A percentile compares a stretch with the other conserved stretches of the same genome.
phyloP scores from a whole-genome alignment of 345 rosid genomes.

The Euphorbia tirucalli region DNA sequence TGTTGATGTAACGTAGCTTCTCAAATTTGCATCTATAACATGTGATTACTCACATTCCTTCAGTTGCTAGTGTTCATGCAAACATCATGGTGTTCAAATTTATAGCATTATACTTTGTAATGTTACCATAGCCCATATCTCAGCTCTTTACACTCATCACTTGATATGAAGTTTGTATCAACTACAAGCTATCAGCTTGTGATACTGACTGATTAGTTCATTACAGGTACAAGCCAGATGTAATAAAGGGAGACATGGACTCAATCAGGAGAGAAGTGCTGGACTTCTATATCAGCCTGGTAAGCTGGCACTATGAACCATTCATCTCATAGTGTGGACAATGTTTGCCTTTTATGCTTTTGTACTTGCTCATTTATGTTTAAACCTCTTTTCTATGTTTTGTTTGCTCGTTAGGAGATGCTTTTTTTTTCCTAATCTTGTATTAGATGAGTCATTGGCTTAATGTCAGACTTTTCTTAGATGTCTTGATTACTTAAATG shows the following conservation, averaged over 20 bases:
- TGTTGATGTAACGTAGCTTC: too few species aligned
- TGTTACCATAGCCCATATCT: background rate
- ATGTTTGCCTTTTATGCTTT: constrained; percentile 1
- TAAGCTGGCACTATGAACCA: constrained; percentile 27
- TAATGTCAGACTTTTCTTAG: constrained; percentile 7
- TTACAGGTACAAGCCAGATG: constrained; percentile 68
- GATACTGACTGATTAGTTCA: constrained; percentile 6
- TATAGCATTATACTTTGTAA: background rate
- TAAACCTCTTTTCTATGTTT: background rate
- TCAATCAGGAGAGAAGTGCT: constrained; percentile 65
- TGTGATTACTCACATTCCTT: too few species aligned
- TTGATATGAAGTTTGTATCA: background rate
- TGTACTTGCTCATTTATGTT: background rate
- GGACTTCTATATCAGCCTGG: constrained; percentile 60
- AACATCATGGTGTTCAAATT: background rate
- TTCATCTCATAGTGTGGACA: background rate
- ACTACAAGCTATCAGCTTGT: constrained; percentile 6
- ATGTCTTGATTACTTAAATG: constrained; percentile 19
- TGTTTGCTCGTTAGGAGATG: background rate
- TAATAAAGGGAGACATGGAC: constrained; percentile 97
- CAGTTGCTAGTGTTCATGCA: background rate
- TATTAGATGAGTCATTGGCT: background rate
- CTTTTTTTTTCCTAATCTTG: background rate
- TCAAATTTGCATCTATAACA: background rate
- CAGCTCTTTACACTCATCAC: background rate